Conservation (phyloP, 2,329 filamentous ascomycete genomes). For the Pestalotiopsis sp. region DNA sequence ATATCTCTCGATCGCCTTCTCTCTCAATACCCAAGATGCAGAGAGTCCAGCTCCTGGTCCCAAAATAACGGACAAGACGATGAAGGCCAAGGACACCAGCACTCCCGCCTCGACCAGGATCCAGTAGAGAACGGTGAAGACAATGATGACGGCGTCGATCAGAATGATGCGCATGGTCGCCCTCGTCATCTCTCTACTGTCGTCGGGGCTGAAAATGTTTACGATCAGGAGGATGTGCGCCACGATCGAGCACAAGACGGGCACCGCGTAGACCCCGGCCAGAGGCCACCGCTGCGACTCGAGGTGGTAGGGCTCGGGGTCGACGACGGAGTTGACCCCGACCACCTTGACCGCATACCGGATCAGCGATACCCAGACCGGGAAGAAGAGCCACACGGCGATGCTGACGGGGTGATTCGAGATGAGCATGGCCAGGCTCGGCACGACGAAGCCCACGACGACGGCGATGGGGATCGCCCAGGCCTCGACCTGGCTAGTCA, state of each 20-base stretch:
- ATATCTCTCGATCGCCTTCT: constrained; percentile 22
- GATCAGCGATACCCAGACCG: constrained; percentile 48
- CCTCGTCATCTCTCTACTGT: constrained; percentile 53
- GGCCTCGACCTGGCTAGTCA: constrained; percentile 51
- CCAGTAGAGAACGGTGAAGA: constrained; percentile 55
- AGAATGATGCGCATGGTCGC: constrained; percentile 47
- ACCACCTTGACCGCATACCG: constrained; percentile 37
- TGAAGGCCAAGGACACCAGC: constrained; percentile 30
- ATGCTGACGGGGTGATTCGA: constrained; percentile 39
- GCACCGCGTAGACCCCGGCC: constrained; percentile 46
- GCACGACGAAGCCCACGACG: constrained; percentile 48
- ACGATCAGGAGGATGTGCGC: constrained; percentile 46
- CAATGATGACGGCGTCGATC: constrained; percentile 48
- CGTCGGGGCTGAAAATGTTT: constrained; percentile 42
- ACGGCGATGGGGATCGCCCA: constrained; percentile 57
- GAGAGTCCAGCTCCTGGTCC: constrained; percentile 41
- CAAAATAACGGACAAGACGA: constrained; percentile 28
- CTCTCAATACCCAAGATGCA: constrained; percentile 23
- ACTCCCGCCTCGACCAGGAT: constrained; percentile 53
- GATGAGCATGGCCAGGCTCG: constrained; percentile 49
- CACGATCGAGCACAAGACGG: constrained; percentile 43
- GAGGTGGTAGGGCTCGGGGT: constrained; percentile 40
- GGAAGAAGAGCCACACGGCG: constrained; percentile 54
- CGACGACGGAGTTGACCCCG: constrained; percentile 24
- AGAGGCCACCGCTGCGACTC: constrained; percentile 43